Conservation (phyloP, 768 basidiomycete species). For the Amanita pallidorosea region DNA sequence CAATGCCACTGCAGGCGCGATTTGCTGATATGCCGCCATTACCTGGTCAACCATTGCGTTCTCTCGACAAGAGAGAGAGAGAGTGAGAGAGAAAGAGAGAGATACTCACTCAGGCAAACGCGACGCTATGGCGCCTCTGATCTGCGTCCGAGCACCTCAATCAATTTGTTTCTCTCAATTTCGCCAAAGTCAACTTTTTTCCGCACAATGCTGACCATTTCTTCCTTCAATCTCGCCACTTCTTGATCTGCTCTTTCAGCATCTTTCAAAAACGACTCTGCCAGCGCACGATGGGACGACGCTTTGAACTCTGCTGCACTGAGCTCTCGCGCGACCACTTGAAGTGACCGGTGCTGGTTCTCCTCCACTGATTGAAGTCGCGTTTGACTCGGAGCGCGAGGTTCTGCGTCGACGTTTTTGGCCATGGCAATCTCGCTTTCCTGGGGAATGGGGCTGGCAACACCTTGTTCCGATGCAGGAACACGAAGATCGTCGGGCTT, state of each 20-base stretch:
- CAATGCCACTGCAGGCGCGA: too few relatives aligned
- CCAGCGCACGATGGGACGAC: neutral
- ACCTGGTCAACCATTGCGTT: neutral
- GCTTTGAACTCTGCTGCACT: conserved; percentile 2
- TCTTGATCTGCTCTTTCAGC: conserved; percentile 2
- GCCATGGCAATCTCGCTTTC: neutral
- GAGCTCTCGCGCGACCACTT: neutral
- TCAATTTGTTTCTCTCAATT: neutral
- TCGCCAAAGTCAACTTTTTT: neutral
- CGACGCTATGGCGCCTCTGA: neutral
- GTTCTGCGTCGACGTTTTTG: too few relatives aligned
- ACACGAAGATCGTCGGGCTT: too few relatives aligned
- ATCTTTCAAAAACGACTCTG: neutral
- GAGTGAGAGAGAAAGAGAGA: neutral
- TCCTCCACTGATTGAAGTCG: neutral
- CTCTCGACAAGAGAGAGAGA: neutral
- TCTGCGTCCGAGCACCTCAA: neutral
- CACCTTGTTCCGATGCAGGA: neutral
- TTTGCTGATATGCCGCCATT: too few relatives aligned
- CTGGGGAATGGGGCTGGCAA: neutral
- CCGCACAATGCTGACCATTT: neutral
- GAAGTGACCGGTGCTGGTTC: neutral
- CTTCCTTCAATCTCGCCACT: conserved; percentile 1
- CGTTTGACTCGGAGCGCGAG: neutral
- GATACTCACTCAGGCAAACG: neutral